Base-by-base conservation (phyloP, 2,329 filamentous ascomycete genomes). In the Claviceps sp. region DNA sequence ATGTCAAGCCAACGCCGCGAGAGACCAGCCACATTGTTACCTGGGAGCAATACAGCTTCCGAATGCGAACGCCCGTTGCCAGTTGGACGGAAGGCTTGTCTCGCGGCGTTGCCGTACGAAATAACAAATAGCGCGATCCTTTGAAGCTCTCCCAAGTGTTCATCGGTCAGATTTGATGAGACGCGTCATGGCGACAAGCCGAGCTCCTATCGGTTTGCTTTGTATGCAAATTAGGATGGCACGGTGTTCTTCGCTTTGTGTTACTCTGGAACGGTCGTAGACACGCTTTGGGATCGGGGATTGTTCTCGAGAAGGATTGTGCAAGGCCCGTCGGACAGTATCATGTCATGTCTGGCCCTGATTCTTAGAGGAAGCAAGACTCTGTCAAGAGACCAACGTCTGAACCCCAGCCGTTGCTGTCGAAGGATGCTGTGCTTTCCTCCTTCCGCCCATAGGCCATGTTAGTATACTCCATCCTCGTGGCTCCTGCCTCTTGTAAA, bases 401-500 rank as follows among this genome's bases (percentile, higher is more conserved):
- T 14, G 34, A 22, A 34, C 16, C 22, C 37, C 22, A 4, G 38
- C 37, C 22, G 16, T 30, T 22, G n/a, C 38, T 51, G n/a, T 47
- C 41, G 26, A 46, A 42, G 43, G 47, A 22, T 39, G 38, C 38
- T 49, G 47, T 47, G 24, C 47, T 47, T 46, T 46, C 44, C 7
- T 17, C 40, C 11, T 30, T 39, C 26, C 24, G 16, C 8, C 42
- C 30, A 34, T 34, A 3, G 26, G 39, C 17, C 22, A 45, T 40
- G 13, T 8, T 40, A 19, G 43, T 22, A 16, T 47, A 30, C 26
- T 47, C 44, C 47, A 26, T 13, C n/a, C n/a, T 26, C n/a, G 44
- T 42, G 43, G 43, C 38, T 53, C 43, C 48, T 50, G 52, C 52
- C 48, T 50, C 38, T 44, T 26, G 43, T 50, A 26, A 47, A 11